Evolutionary conservation across 257 asterid genomes (phyloP).

Genomic region (Orobanche coerulescens): DNA sequence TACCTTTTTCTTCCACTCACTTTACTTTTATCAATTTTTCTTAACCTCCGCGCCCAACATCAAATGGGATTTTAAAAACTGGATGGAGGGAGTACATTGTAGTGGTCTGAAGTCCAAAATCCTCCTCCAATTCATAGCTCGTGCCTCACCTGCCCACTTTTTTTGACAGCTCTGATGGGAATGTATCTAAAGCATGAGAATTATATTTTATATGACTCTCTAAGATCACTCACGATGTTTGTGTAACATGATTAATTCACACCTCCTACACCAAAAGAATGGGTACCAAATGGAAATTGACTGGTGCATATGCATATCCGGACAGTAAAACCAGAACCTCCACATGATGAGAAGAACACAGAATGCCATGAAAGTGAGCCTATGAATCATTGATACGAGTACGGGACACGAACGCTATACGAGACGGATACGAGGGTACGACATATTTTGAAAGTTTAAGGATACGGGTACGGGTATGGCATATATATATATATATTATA

Average conservation of each 20-base stretch:
- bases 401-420: too few relatives aligned
- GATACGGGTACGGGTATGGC: too few relatives aligned
- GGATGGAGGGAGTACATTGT: too few relatives aligned
- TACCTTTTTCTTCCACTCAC: too few relatives aligned
- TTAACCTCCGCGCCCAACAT: too few relatives aligned
- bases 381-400: not conserved
- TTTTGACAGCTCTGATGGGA: not conserved
- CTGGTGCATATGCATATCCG: not conserved
- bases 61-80: too few relatives aligned
- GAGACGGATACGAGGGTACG: too few relatives aligned
- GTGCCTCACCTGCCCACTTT: not conserved
- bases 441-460: too few relatives aligned
- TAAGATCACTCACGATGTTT: not conserved
- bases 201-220: not conserved
- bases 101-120: constrained; percentile 7
- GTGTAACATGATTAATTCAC: not conserved
- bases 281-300: not conserved
- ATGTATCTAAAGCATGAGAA: not conserved
- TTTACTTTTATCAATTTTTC: too few relatives aligned
- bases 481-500: too few relatives aligned
- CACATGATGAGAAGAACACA: not conserved
- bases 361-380: not conserved
- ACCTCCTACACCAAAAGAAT: not conserved
- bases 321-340: not conserved
- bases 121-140: not conserved